Conservation (phyloP, 257 asterid genomes). For the Salvia miltiorrhiza region DNA sequence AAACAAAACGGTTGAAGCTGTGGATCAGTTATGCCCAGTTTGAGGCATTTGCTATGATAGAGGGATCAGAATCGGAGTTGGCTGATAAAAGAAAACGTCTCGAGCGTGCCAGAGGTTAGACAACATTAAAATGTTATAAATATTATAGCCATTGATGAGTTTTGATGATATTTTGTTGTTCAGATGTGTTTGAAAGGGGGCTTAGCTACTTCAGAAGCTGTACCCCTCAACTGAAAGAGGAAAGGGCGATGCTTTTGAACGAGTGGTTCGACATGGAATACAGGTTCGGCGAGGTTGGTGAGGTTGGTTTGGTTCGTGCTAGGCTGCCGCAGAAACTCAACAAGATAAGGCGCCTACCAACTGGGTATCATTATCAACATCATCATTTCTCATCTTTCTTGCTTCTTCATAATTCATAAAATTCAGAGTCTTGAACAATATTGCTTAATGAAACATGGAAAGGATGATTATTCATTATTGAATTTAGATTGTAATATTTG, state of each 20-base stretch:
- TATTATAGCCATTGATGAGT: too few species aligned
- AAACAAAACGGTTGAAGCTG: too few species aligned
- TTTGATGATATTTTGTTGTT: neutral
- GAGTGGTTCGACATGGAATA: conserved; percentile 78
- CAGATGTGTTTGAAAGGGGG: conserved; percentile 81
- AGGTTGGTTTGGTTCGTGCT: conserved; percentile 55
- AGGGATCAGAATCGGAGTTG: conserved; percentile 26
- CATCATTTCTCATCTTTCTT: too few species aligned
- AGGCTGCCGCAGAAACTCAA: conserved; percentile 84
- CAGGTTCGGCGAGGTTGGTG: conserved; percentile 44
- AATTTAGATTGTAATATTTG: too few species aligned
- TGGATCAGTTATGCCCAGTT: too few species aligned
- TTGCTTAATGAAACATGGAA: too few species aligned
- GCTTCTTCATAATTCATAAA: too few species aligned
- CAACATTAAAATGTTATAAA: neutral
- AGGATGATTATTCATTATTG: too few species aligned
- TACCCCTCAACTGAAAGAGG: conserved; percentile 82
- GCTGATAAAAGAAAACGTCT: conserved; percentile 55
- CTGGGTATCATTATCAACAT: conserved; percentile 69
- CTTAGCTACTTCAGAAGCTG: conserved; percentile 58
- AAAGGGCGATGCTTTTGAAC: conserved; percentile 83
- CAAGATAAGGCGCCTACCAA: conserved; percentile 42
- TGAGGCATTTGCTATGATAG: conserved; percentile 67
- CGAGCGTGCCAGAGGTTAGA: conserved; percentile 71
- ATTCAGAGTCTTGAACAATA: too few species aligned